These are phyloP conservation scores for Lasiodiplodia hormozganensis DNA, from an alignment of 2,329 filamentous ascomycete genomes.

Conservation along the genomic window DNA sequence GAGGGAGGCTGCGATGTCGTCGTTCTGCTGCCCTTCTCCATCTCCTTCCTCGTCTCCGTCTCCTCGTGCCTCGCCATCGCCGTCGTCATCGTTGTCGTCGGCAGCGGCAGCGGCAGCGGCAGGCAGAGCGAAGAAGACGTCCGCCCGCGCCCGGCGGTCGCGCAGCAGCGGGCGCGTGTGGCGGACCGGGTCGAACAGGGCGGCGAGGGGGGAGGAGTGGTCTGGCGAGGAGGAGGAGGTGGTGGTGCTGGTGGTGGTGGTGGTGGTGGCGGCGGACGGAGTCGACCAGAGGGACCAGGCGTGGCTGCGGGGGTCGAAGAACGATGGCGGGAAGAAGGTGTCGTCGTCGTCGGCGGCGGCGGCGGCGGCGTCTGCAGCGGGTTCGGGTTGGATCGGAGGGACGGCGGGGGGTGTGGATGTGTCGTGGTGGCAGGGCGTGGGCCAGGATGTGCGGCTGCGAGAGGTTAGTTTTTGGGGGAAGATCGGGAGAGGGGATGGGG, in stretches of 20 bases:
- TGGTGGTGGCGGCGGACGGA: neutral
- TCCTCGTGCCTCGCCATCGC: neutral
- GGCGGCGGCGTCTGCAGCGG: neutral
- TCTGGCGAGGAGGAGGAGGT: neutral
- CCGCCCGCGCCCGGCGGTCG: constrained; percentile 30
- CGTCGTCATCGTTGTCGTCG: too few species aligned
- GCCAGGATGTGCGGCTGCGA: constrained; percentile 9
- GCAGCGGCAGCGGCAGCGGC: too few species aligned
- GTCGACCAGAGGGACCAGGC: constrained; percentile 10
- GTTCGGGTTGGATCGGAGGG: neutral
- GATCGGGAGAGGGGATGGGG: too few species aligned
- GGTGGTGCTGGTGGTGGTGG: neutral
- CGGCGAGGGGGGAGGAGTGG: constrained; percentile 32
- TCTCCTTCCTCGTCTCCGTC: neutral
- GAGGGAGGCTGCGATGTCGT: neutral
- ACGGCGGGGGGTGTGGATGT: neutral
- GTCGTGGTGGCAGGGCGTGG: constrained; percentile 4
- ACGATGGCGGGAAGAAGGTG: neutral
- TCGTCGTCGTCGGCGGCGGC: neutral
- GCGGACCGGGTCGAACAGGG: constrained; percentile 7
- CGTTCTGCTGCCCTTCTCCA: too few species aligned
- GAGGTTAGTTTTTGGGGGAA: neutral
- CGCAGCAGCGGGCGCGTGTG: constrained; percentile 9
- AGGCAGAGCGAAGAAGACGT: constrained; percentile 29
- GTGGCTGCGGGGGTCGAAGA: constrained; percentile 14